These are phyloP conservation scores for Cystobasidium ongulense DNA, from an alignment of 768 basidiomycete genomes.

Conservation along the genomic window DNA sequence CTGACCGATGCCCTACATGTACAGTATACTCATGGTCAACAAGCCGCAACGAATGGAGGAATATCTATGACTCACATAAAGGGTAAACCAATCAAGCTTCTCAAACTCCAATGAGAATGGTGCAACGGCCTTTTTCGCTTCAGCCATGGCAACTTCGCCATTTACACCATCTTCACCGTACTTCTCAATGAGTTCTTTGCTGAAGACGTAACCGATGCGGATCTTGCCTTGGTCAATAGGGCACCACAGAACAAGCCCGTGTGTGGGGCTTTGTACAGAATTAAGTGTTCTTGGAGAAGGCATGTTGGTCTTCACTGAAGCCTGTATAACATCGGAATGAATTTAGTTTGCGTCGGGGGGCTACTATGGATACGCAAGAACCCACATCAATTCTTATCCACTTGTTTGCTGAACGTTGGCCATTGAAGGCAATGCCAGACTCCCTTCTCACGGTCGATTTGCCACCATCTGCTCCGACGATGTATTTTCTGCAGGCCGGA, in stretches of 20 bases:
- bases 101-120: constrained; percentile 39
- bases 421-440: constrained; percentile 32
- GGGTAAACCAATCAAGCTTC: constrained; percentile 38
- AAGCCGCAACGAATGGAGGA: not conserved
- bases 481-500: constrained; percentile 29
- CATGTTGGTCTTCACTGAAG: constrained; percentile 36
- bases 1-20: constrained; percentile 36
- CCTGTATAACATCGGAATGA: not conserved
- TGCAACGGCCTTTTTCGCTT: constrained; percentile 34
- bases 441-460: constrained; percentile 23
- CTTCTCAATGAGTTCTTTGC: constrained; percentile 28
- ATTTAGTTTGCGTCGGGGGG: not conserved
- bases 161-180: constrained; percentile 30
- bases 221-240: constrained; percentile 34
- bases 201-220: constrained; percentile 35
- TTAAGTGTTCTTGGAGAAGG: constrained; percentile 33
- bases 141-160: constrained; percentile 28
- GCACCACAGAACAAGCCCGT: constrained; percentile 35
- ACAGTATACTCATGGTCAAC: not conserved
- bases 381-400: constrained; percentile 36
- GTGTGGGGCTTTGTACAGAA: constrained; percentile 32
- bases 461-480: constrained; percentile 34
- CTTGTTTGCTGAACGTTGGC: constrained; percentile 24
- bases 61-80: constrained; percentile 29
- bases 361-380: too few species aligned